Evolutionary conservation across 2,329 filamentous ascomycete genomes (phyloP).

Genomic region (Scedosporium dehoogii): DNA sequence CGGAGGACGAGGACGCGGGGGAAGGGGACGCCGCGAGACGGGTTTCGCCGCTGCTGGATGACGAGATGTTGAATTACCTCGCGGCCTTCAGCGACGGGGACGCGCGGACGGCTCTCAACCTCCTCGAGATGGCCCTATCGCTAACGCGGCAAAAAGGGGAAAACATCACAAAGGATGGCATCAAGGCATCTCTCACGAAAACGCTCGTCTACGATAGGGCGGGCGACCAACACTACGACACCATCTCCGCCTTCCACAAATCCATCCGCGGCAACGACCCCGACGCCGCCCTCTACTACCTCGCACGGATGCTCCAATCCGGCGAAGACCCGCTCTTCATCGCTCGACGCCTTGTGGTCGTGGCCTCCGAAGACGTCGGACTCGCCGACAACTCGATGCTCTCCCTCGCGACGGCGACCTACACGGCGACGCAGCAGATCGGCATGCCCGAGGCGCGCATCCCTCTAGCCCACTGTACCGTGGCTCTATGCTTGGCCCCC

Average conservation of each 20-base stretch:
- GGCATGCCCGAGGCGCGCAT: constrained; percentile 94
- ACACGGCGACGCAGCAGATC: constrained; percentile 82
- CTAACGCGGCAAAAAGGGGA: constrained; percentile 48
- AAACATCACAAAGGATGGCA: constrained; percentile 58
- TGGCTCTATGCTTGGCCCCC: constrained; percentile 68
- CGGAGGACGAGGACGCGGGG: constrained; percentile 37
- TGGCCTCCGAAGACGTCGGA: constrained; percentile 89
- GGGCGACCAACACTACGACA: constrained; percentile 95
- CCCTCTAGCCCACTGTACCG: constrained; percentile 76
- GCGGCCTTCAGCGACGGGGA: constrained; percentile 85
- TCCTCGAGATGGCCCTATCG: constrained; percentile 81
- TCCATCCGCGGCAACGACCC: constrained; percentile 79
- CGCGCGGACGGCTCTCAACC: constrained; percentile 82
- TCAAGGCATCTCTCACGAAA: constrained; percentile 78
- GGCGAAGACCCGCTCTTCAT: constrained; percentile 92
- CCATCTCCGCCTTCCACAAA: constrained; percentile 95
- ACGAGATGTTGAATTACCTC: constrained; percentile 70
- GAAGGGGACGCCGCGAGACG: constrained; percentile 11
- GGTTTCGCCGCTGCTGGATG: constrained; percentile 54
- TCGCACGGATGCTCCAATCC: constrained; percentile 89
- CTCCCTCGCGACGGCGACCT: constrained; percentile 73
- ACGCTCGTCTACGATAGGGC: constrained; percentile 91
- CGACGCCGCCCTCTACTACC: constrained; percentile 86
- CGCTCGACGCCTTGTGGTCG: constrained; percentile 84
- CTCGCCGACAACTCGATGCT: constrained; percentile 80